A percentile compares a stretch with the other conserved stretches of the same genome.
Conservation (phyloP, 257 asterid genomes). For the Cordia subcordata region DNA sequence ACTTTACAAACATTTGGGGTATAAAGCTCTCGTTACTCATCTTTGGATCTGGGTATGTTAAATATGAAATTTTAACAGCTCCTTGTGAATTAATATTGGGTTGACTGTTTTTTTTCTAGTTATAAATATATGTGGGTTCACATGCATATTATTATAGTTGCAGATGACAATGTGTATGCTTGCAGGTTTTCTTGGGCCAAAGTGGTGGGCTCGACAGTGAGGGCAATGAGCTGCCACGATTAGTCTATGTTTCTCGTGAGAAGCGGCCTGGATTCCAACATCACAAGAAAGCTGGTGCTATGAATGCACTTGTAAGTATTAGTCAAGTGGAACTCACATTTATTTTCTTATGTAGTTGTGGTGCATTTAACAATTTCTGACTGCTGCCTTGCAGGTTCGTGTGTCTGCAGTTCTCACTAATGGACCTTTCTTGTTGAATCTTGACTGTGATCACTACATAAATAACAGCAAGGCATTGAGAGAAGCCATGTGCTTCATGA, state of each 20-base stretch:
- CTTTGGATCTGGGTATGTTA: too few relatives aligned
- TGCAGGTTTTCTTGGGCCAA: conserved; percentile 93
- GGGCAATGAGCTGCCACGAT: conserved; percentile 89
- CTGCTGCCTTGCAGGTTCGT: conserved; percentile 62
- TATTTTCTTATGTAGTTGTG: conserved; percentile 4
- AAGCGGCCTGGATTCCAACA: conserved; percentile 97
- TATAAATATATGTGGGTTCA: background rate
- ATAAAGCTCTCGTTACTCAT: too few relatives aligned
- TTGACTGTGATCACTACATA: conserved; percentile 97
- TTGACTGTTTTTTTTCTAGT: background rate
- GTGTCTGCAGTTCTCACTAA: conserved; percentile 97
- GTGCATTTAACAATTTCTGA: conserved; percentile 18
- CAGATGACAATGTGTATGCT: conserved; percentile 16
- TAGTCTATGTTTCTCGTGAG: conserved; percentile 98
- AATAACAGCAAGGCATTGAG: conserved; percentile 98
- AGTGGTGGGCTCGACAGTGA: conserved; percentile 97
- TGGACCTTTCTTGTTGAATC: conserved; percentile 97
- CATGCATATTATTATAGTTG: conserved; percentile 4
- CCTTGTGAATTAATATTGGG: background rate
- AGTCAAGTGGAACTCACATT: background rate
- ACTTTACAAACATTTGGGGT: background rate
- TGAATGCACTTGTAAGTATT: conserved; percentile 89
- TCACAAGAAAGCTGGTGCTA: conserved; percentile 99
- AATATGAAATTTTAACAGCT: too few relatives aligned
- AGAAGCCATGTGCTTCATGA: conserved; percentile 92